Conservation (phyloP, 768 basidiomycete species). For the Pholiota molesta region DNA sequence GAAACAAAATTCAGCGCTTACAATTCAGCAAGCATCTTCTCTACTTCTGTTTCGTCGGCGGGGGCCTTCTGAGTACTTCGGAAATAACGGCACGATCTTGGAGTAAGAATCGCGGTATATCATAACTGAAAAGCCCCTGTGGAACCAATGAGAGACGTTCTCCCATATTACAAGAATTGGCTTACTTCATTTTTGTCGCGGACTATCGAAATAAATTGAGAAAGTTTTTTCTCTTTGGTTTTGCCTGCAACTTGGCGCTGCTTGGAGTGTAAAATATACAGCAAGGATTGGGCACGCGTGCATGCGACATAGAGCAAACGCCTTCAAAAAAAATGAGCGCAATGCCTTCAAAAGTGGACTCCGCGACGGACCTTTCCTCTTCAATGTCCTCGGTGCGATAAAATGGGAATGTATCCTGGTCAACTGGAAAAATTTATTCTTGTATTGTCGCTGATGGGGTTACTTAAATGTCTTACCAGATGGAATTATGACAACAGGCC, state of each 20-base stretch:
- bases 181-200: conserved; percentile 45
- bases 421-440: conserved; percentile 48
- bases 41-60: conserved; percentile 48
- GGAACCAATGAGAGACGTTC: conserved; percentile 2
- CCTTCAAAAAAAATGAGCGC: conserved; percentile 37
- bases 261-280: conserved; percentile 57
- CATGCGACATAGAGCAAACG: conserved; percentile 89
- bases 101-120: conserved; percentile 43
- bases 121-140: conserved; percentile 47
- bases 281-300: conserved; percentile 77
- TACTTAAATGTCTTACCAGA: conserved; percentile 45
- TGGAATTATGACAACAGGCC: conserved; percentile 87
- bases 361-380: conserved; percentile 69
- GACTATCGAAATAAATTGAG: conserved; percentile 58
- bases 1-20: conserved; percentile 33
- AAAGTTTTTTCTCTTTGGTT: conserved; percentile 50
- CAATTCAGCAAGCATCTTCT: conserved; percentile 48
- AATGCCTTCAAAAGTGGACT: background rate
- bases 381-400: conserved; percentile 71
- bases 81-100: conserved; percentile 53
- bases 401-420: conserved; percentile 76
- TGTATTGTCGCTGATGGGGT: background rate
- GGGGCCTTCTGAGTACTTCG: conserved; percentile 51
- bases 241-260: conserved; percentile 60
- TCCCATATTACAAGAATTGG: background rate